Base-by-base conservation (phyloP, 2,329 filamentous ascomycete genomes). In the Cercospora beticola region DNA sequence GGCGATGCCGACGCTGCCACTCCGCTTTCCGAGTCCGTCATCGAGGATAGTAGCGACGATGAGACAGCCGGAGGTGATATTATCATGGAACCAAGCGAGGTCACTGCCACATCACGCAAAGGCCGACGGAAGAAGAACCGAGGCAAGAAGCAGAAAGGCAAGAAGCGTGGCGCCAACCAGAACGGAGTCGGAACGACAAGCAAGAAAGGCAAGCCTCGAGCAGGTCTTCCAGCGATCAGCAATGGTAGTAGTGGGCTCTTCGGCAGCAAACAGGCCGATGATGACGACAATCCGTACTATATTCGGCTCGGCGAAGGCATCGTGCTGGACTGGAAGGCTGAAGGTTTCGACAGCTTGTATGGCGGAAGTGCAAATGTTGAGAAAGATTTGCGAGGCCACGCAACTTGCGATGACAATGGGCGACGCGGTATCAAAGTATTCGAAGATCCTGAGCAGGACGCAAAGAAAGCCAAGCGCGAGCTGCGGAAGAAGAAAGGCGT, bases 291-390 rank as follows among this genome's bases (percentile, higher is more conserved):
- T 62, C 73, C 74, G 5, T 79, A 77, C 70, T 80, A 77, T 71
- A 86, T 98, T 72, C 88, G 91, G 40, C 86, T 94, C 28, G 90
- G 92, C 62, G 95, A 99, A 79, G 92, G 88, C 26, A 88, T 99
- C 59, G 84, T 98, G 5, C 86, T 97, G 10, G 94, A 98, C 74
- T 99, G 94, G 94, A 87, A 84, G 54, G 83, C 88, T 7, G 84
- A 90, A 7, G 89, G 89, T 5, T 91, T 88, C 77, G 88, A 94
- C 18, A 83, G 83, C 16, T 83, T 97, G 23, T 98, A 97, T 59
- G 81, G 82, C 18, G 79, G 79, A 72, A 71, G 74, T 65, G 71
- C 73, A 33, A 76, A 81, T 10, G 78, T 83, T 4, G 78, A 82
- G 6, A 81, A 86, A 52, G 83, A 86, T 9, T 76, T 86, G 52